Evolutionary conservation across 306 rosid species (phyloP), one percentile per base, ranked within the genome.

Genomic region (Lupinus albus): DNA sequence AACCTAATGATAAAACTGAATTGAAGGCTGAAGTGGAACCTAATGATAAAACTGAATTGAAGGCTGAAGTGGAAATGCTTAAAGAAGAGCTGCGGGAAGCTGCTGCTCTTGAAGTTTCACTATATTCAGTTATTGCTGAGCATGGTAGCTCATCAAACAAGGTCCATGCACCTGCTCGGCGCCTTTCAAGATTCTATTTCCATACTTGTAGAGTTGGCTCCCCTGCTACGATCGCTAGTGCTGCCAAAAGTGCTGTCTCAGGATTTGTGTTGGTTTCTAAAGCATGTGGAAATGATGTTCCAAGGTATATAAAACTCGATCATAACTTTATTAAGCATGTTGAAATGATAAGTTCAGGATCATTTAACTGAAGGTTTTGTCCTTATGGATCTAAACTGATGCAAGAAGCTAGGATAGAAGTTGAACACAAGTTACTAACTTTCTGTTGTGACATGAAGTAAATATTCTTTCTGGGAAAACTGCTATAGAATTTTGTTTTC

Each of bases 261-360:
- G 97, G 97, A 74, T 78, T 88, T 78, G 86, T 91, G 55, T 79
- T 88, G 86, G 93, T 91, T 64, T 85, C 95, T 38, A 91, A 91
- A 78, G 87, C 95, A 61, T 91, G 95, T 76, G 95, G 97, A 72
- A 86, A 91, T 80, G 97, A 91, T 68, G 97, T 91, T 74, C 93
- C 92, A 46, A 91, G 97, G 97, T 91, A 84, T 15, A 42, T 42
- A 72, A 48, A 56, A 58, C 64, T 60, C 59, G 48, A 32, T 68
- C 50, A 25, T 69, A 75, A 35, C 48, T 38, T 42, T 50, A 50
- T 46, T n/a, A 51, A 50, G 42, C 55, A 33, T 76, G 50, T 6
- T 16, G 36, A 58, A 73, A 70, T 76, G 48, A 33, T 45, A 57
- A 15, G 15, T 63, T 60, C 36, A 10, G 61, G 32, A 59, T 49